These are phyloP conservation scores for Trifolium fragiferum DNA, from an alignment of 306 rosid species.

Conservation along the genomic window DNA sequence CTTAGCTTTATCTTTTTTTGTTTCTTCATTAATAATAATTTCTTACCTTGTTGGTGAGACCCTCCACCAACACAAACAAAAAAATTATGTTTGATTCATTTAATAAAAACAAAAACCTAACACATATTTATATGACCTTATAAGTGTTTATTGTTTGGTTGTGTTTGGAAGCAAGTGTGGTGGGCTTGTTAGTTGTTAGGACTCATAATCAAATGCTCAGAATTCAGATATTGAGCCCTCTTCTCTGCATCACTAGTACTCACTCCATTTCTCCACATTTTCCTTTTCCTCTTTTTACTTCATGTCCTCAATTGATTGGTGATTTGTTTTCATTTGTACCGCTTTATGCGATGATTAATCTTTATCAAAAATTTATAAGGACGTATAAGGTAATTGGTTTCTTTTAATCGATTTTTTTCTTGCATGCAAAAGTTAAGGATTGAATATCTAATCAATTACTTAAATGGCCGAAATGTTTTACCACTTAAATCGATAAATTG, in stretches of 20 bases:
- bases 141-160: neutral
- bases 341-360: no score
- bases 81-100: constrained; percentile 36
- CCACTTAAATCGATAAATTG: no score
- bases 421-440: no score
- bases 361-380: no score
- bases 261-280: constrained; percentile 44
- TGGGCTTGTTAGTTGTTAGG: constrained; percentile 51
- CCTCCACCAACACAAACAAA: constrained; percentile 70
- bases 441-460: no score
- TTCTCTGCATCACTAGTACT: neutral
- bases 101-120: constrained; percentile 11
- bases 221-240: neutral
- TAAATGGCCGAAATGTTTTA: no score
- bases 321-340: no score
- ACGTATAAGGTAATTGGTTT: no score
- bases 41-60: constrained; percentile 58
- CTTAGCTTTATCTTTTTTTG: constrained; percentile 49
- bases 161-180: neutral
- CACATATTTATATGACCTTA: constrained; percentile 8
- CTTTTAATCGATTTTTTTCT: no score
- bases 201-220: neutral
- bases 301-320: no score
- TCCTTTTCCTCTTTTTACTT: neutral
- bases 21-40: constrained; percentile 29